These are phyloP conservation scores for Pseudocercospora cruenta DNA, from an alignment of 2,329 filamentous ascomycete species.

Conservation along the genomic window DNA sequence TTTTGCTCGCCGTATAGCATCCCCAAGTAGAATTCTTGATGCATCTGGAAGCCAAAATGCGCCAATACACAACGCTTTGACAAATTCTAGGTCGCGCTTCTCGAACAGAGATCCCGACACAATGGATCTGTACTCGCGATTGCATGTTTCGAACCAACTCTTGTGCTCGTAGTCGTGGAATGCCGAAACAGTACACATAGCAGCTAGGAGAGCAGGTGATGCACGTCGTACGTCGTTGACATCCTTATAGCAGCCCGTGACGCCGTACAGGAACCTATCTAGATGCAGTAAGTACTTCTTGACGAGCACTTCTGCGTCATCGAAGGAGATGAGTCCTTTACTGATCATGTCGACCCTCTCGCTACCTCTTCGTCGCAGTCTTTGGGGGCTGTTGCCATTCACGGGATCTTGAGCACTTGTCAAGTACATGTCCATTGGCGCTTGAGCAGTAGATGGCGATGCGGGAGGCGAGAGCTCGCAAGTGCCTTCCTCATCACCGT, in stretches of 20 bases:
- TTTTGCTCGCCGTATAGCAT: constrained; percentile 55
- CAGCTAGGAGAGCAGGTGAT: constrained; percentile 59
- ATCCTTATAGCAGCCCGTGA: constrained; percentile 52
- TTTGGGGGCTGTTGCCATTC: constrained; percentile 36
- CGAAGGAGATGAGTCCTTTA: constrained; percentile 49
- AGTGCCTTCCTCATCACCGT: constrained; percentile 13
- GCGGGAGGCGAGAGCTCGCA: constrained; percentile 33
- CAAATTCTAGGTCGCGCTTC: constrained; percentile 59
- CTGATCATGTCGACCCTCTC: constrained; percentile 55
- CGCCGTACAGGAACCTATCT: constrained; percentile 54
- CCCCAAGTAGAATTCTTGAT: constrained; percentile 64
- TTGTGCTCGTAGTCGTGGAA: constrained; percentile 61
- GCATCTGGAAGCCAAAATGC: constrained; percentile 67
- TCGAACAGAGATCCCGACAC: constrained; percentile 63
- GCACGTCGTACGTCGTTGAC: constrained; percentile 54
- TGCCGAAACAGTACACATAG: constrained; percentile 61
- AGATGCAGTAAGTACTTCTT: constrained; percentile 48
- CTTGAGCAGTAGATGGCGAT: constrained; percentile 43
- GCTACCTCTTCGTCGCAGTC: constrained; percentile 44
- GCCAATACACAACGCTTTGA: constrained; percentile 63
- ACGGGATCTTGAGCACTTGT: constrained; percentile 38
- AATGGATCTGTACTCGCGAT: constrained; percentile 60
- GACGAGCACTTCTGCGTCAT: constrained; percentile 49
- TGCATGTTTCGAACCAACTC: constrained; percentile 58
- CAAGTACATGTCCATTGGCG: constrained; percentile 28